Evolutionary conservation across 106 monocot genomes (phyloP).

Genomic region (Vanilla planifolia): DNA sequence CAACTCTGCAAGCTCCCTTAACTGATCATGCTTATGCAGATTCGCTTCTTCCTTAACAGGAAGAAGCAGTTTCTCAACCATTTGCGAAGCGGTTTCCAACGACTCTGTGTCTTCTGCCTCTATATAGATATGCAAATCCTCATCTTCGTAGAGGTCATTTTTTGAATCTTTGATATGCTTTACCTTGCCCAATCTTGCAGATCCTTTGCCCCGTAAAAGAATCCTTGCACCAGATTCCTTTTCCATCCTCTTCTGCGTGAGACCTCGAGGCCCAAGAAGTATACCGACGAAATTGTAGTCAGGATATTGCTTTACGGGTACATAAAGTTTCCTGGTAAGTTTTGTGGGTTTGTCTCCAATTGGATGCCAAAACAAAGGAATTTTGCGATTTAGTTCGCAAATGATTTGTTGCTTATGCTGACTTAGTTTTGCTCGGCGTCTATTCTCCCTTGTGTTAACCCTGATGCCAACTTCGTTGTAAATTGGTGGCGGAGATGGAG

Average conservation of each 20-base stretch:
- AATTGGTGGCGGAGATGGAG: constrained; percentile 25
- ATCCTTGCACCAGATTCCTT: constrained; percentile 53
- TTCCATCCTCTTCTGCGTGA: constrained; percentile 57
- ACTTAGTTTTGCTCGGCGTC: constrained; percentile 10
- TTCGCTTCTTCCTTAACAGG: constrained; percentile 42
- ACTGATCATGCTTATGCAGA: constrained; percentile 37
- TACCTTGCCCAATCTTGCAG: neutral
- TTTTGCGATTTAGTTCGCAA: constrained; percentile 19
- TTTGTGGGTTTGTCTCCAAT: constrained; percentile 12
- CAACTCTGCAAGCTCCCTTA: constrained; percentile 54
- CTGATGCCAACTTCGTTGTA: constrained; percentile 14
- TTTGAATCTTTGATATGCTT: neutral
- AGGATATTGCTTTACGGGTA: constrained; percentile 57
- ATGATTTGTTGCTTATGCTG: constrained; percentile 25
- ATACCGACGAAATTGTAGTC: constrained; percentile 63
- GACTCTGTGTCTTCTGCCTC: constrained; percentile 49
- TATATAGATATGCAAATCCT: constrained; percentile 56
- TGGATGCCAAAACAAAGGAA: constrained; percentile 23
- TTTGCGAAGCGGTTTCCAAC: constrained; percentile 41
- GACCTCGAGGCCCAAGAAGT: constrained; percentile 62
- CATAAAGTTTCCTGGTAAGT: constrained; percentile 50
- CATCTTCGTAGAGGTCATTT: constrained; percentile 15
- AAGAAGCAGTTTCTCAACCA: constrained; percentile 66
- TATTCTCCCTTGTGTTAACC: constrained; percentile 9
- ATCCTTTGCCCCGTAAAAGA: constrained; percentile 48